Conservation (phyloP, 306 rosid species). For the Quercus rubra region DNA sequence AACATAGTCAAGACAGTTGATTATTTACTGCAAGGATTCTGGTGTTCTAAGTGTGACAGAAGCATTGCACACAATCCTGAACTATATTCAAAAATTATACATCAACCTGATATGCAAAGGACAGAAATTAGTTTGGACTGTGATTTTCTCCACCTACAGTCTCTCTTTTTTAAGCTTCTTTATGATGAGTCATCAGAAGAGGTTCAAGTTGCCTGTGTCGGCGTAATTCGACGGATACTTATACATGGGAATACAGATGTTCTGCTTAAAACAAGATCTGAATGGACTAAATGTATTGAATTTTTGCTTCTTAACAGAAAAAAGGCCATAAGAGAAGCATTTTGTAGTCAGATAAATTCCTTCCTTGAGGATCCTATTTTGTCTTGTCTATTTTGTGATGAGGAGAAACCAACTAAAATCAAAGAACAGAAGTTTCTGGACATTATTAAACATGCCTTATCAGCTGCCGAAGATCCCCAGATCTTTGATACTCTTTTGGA, state of each 20-base stretch:
- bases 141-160: slow-evolving; percentile 48
- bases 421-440: slow-evolving; percentile 62
- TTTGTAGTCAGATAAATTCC: slow-evolving; percentile 75
- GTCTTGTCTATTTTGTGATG: slow-evolving; percentile 47
- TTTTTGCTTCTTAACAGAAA: slow-evolving; percentile 55
- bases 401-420: slow-evolving; percentile 35
- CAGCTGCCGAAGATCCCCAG: slow-evolving; percentile 49
- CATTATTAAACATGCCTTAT: slow-evolving; percentile 52
- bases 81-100: slow-evolving; percentile 33
- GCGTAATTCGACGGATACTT: slow-evolving; percentile 61
- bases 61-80: slow-evolving; percentile 28
- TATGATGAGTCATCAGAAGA: slow-evolving; percentile 77
- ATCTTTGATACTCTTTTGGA: slow-evolving; percentile 73
- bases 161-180: slow-evolving; percentile 69
- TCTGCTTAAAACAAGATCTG: slow-evolving; percentile 47
- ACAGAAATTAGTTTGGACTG: slow-evolving; percentile 39
- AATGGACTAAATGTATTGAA: slow-evolving; percentile 63
- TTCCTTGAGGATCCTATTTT: slow-evolving; percentile 58
- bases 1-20: slow-evolving; percentile 48
- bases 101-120: slow-evolving; percentile 29
- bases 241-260: slow-evolving; percentile 45
- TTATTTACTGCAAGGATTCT: slow-evolving; percentile 66
- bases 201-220: slow-evolving; percentile 81
- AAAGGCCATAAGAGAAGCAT: slow-evolving; percentile 76
- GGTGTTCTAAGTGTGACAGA: slow-evolving; percentile 83